These are phyloP conservation scores for Chalara sp. DNA, from an alignment of 2,329 filamentous ascomycete species.

Conservation along the genomic window DNA sequence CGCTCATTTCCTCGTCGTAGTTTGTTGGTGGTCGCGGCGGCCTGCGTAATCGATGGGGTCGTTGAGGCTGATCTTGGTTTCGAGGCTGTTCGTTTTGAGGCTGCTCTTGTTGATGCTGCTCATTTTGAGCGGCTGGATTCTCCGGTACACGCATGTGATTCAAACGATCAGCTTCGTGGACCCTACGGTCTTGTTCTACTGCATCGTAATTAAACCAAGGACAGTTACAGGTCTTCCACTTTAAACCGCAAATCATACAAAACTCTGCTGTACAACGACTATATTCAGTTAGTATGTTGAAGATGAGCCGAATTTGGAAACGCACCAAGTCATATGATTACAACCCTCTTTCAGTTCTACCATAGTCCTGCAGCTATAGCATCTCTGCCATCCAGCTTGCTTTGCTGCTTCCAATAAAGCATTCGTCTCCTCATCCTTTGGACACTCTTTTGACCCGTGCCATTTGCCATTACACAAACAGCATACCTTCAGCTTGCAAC, in stretches of 20 bases:
- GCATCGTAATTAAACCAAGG: slow-evolving; percentile 67
- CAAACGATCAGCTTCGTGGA: slow-evolving; percentile 18
- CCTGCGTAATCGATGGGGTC: slow-evolving; percentile 29
- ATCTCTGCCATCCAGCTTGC: slow-evolving; percentile 67
- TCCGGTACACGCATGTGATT: slow-evolving; percentile 44
- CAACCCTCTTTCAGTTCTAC: slow-evolving; percentile 78
- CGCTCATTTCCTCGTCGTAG: slow-evolving; percentile 29
- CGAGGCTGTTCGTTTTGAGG: too few relatives aligned
- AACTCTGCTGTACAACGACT: slow-evolving; percentile 77
- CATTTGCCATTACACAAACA: slow-evolving; percentile 65
- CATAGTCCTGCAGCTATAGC: slow-evolving; percentile 64
- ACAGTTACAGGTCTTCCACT: slow-evolving; percentile 80
- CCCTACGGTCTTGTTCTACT: slow-evolving; percentile 42
- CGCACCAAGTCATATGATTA: slow-evolving; percentile 83
- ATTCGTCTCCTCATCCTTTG: slow-evolving; percentile 60
- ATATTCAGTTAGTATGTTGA: slow-evolving; percentile 12
- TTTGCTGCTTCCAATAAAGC: slow-evolving; percentile 58
- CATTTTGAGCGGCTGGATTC: slow-evolving; percentile 23
- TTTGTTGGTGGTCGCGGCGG: slow-evolving; percentile 17
- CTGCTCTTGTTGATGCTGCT: too few relatives aligned
- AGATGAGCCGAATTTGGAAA: slow-evolving; percentile 9
- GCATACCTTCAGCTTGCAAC: slow-evolving; percentile 71
- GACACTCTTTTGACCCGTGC: slow-evolving; percentile 65
- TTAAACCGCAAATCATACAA: slow-evolving; percentile 76
- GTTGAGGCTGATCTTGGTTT: not conserved